phyloP scores from a whole-genome alignment of 805 yeast genomes.

The Cyberlindnera nakhonratchasimensis region DNA sequence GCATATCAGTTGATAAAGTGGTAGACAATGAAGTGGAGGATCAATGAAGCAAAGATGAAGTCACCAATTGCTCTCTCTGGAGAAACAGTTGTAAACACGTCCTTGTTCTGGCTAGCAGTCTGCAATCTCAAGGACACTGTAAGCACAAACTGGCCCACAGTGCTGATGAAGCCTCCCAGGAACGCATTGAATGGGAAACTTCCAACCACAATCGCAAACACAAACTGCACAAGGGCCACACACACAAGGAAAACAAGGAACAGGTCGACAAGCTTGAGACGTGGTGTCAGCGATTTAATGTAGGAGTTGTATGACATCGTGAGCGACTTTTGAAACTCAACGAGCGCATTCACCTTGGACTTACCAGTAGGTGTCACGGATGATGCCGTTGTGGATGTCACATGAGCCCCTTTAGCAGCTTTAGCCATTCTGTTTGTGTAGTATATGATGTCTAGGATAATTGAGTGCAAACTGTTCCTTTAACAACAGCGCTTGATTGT shows the following conservation, averaged over 20 bases:
- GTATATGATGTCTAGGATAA: no score
- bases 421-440: slow-evolving; percentile 4
- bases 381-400: slow-evolving; percentile 1
- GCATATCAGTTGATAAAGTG: slow-evolving; percentile 79
- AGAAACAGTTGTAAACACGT: slow-evolving; percentile 38
- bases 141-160: slow-evolving; percentile 95
- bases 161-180: slow-evolving; percentile 83
- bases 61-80: slow-evolving; percentile 80
- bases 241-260: slow-evolving; percentile 73
- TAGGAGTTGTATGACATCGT: slow-evolving; percentile 32
- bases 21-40: slow-evolving; percentile 81
- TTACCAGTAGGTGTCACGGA: slow-evolving; percentile 1
- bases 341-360: slow-evolving; percentile 15
- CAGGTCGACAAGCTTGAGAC: slow-evolving; percentile 66
- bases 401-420: background rate
- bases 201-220: slow-evolving; percentile 73
- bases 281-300: slow-evolving; percentile 33
- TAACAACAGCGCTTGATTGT: background rate
- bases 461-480: no score
- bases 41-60: slow-evolving; percentile 78
- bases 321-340: slow-evolving; percentile 33
- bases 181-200: slow-evolving; percentile 97
- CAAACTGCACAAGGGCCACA: slow-evolving; percentile 75
- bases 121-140: slow-evolving; percentile 82
- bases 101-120: slow-evolving; percentile 38